A percentile compares a stretch with the other conserved stretches of the same genome.
Conservation (phyloP, 2,329 filamentous ascomycete genomes). For the Microsporum audouinii region DNA sequence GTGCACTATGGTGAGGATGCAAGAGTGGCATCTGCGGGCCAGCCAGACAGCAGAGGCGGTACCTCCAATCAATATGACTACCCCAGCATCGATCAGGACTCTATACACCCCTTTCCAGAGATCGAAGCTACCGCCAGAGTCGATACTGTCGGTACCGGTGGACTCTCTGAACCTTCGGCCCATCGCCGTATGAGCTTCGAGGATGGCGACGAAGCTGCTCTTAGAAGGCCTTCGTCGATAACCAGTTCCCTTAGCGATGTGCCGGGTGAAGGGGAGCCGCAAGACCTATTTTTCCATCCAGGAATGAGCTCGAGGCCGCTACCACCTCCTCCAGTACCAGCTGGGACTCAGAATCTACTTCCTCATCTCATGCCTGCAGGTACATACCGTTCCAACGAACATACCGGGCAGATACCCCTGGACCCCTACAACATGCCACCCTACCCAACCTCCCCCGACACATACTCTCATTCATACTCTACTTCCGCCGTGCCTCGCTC, state of each 20-base stretch:
- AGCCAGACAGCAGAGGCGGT: conserved; percentile 14
- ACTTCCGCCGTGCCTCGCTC: conserved; percentile 53
- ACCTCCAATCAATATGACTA: conserved; percentile 27
- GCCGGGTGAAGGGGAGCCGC: conserved; percentile 56
- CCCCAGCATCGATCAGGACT: conserved; percentile 37
- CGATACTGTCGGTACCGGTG: conserved; percentile 83
- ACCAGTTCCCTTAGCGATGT: conserved; percentile 49
- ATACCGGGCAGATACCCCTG: conserved; percentile 29
- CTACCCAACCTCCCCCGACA: conserved; percentile 38
- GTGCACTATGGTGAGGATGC: conserved; percentile 48
- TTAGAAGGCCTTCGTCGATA: conserved; percentile 40
- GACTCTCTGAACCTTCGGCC: conserved; percentile 61
- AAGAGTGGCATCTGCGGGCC: not conserved
- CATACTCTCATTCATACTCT: conserved; percentile 39
- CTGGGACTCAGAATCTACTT: conserved; percentile 36
- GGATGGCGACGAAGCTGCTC: conserved; percentile 69
- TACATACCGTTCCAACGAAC: conserved; percentile 46
- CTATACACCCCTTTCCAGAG: conserved; percentile 47
- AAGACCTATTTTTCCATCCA: conserved; percentile 89
- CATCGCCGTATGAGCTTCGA: conserved; percentile 72
- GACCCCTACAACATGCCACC: conserved; percentile 29
- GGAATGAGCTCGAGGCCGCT: conserved; percentile 54
- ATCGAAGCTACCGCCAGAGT: conserved; percentile 56
- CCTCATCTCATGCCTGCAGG: conserved; percentile 43
- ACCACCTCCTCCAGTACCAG: conserved; percentile 51